Conservation (phyloP, 352 stramenopile species). For the Peronospora belbahrii region DNA sequence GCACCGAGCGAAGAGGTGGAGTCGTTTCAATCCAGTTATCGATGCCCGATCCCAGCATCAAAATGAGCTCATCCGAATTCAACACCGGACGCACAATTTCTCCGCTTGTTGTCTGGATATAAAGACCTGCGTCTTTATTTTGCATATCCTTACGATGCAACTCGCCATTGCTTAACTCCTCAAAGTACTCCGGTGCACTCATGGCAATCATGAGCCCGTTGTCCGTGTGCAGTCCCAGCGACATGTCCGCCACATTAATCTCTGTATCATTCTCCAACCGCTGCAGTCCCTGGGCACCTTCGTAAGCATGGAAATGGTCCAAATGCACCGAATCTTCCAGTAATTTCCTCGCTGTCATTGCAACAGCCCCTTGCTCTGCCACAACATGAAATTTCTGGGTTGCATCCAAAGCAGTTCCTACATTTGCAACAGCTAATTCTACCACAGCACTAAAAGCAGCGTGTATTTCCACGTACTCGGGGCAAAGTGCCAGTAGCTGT, state of each 20-base stretch:
- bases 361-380: slow-evolving; percentile 19
- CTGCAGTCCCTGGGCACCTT: slow-evolving; percentile 20
- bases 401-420: slow-evolving; percentile 50
- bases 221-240: slow-evolving; percentile 70
- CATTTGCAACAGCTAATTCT: slow-evolving; percentile 45
- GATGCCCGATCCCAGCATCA: slow-evolving; percentile 74
- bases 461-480: slow-evolving; percentile 46
- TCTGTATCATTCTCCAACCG: slow-evolving; percentile 2
- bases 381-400: slow-evolving; percentile 43
- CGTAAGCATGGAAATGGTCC: slow-evolving; percentile 78
- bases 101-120: slow-evolving; percentile 50
- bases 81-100: slow-evolving; percentile 56
- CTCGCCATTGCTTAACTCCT: slow-evolving; percentile 35
- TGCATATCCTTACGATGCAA: slow-evolving; percentile 38
- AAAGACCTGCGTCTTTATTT: slow-evolving; percentile 49
- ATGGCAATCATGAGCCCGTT: slow-evolving; percentile 71
- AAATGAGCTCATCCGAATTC: slow-evolving; percentile 59
- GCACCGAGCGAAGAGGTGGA: slow-evolving; percentile 45
- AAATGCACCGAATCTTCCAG: slow-evolving; percentile 65
- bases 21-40: slow-evolving; percentile 62
- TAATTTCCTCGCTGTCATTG: slow-evolving; percentile 48
- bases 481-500: slow-evolving; percentile 41
- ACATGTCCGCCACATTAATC: slow-evolving; percentile 35
- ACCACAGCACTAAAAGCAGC: slow-evolving; percentile 47
- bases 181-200: slow-evolving; percentile 63